phyloP scores from a whole-genome alignment of 108 stramenopile genomes.

The Conticribra weissflogii region DNA sequence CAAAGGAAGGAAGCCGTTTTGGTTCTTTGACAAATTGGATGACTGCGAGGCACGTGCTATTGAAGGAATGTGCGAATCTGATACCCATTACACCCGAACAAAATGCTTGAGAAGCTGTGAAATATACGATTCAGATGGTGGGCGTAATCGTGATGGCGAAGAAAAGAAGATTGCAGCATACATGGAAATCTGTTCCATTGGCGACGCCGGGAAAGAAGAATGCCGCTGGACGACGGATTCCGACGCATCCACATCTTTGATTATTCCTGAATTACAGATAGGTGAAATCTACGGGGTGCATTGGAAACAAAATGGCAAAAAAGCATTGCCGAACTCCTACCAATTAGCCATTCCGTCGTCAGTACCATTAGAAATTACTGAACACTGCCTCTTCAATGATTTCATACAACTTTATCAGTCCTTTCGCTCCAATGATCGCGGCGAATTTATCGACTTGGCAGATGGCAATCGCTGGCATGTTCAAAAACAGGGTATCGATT shows the following conservation, averaged over 20 bases:
- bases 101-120: constrained; percentile 44
- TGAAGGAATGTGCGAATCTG: constrained; percentile 40
- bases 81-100: constrained; percentile 15
- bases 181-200: background rate
- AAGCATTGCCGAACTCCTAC: constrained; percentile 12
- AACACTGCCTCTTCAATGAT: constrained; percentile 34
- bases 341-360: constrained; percentile 45
- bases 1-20: constrained; percentile 50
- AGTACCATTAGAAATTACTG: constrained; percentile 40
- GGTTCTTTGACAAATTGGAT: constrained; percentile 19
- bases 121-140: constrained; percentile 17
- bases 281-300: constrained; percentile 48
- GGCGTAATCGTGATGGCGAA: background rate
- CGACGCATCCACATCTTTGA: background rate
- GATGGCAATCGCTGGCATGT: constrained; percentile 58
- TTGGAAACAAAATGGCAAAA: constrained; percentile 5
- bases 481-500: constrained; percentile 53
- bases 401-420: constrained; percentile 23
- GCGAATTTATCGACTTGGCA: constrained; percentile 28
- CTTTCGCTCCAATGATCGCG: constrained; percentile 16
- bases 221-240: constrained; percentile 6
- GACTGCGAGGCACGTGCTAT: constrained; percentile 42
- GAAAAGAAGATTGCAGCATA: constrained; percentile 1
- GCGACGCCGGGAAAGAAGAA: background rate
- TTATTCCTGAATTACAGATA: constrained; percentile 34